Conservation (phyloP, 2,329 filamentous ascomycete genomes). For the Paecilomyces formosus region DNA sequence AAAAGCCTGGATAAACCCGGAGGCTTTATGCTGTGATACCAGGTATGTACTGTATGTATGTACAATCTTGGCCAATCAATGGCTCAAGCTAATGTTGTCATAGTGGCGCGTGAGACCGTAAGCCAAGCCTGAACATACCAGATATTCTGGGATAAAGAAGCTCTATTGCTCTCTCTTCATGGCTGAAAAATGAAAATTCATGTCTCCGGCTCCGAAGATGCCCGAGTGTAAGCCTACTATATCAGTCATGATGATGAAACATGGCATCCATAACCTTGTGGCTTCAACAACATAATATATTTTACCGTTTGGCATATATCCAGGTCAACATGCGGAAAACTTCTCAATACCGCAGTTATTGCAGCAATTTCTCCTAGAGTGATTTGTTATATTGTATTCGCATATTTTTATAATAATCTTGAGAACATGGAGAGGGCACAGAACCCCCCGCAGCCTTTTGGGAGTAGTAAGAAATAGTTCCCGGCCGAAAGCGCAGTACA, state of each 20-base stretch:
- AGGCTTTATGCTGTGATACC: background rate
- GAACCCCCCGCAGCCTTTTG: conserved; percentile 3
- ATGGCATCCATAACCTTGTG: background rate
- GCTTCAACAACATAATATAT: background rate
- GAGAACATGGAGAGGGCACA: background rate
- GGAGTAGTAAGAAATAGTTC: conserved; percentile 3
- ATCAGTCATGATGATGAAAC: background rate
- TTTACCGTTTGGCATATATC: background rate
- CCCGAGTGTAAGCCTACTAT: background rate
- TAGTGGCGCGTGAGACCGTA: background rate
- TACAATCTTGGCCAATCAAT: background rate
- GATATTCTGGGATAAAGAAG: background rate
- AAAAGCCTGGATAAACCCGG: background rate
- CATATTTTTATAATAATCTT: background rate
- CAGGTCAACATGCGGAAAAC: background rate
- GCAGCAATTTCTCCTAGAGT: background rate
- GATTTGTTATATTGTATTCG: background rate
- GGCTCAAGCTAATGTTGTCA: background rate
- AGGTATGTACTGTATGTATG: background rate
- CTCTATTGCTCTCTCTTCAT: background rate
- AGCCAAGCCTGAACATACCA: background rate
- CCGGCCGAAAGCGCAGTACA: too few species aligned
- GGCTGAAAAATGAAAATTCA: too few species aligned
- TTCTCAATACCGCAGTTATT: background rate
- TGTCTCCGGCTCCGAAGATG: background rate